Percentiles rank a stretch among this genome's conserved stretches.
These are phyloP conservation scores for Carpinus viminea DNA, from an alignment of 306 rosid genomes.

Conservation along the genomic window DNA sequence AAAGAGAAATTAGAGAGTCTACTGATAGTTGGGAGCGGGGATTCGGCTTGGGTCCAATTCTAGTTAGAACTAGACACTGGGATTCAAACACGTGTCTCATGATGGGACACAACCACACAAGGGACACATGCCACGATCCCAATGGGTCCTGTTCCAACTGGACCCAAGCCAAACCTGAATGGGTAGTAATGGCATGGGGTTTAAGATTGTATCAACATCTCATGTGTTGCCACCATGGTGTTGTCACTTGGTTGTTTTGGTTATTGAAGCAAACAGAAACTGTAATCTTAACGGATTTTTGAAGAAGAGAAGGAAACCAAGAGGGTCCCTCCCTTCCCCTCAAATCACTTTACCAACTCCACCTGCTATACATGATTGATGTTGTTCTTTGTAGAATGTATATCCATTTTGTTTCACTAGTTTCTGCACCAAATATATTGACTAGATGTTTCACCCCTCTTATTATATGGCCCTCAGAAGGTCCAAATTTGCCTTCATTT, in stretches of 20 bases:
- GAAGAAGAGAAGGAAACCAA: background rate
- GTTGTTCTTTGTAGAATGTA: conserved; percentile 3
- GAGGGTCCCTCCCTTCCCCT: conserved; percentile 13
- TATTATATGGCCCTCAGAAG: background rate
- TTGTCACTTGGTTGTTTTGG: no score
- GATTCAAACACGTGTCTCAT: no score
- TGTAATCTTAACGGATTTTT: background rate
- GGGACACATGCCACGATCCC: no score
- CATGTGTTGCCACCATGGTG: no score
- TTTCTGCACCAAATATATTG: conserved; percentile 14
- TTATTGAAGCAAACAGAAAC: background rate
- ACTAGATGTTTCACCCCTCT: conserved; percentile 13
- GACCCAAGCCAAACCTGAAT: background rate
- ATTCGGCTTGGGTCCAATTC: no score
- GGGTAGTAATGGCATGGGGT: background rate
- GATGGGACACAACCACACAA: no score
- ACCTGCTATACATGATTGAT: conserved; percentile 30
- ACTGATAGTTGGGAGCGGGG: no score
- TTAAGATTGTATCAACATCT: background rate
- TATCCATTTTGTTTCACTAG: conserved; percentile 10
- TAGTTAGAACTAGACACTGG: no score
- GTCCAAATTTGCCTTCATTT: background rate
- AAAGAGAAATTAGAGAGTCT: no score
- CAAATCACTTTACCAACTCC: conserved; percentile 28
- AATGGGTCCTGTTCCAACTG: no score